Conservation (phyloP, 129 eudicot genomes). For the Gnaphalium uliginosum region DNA sequence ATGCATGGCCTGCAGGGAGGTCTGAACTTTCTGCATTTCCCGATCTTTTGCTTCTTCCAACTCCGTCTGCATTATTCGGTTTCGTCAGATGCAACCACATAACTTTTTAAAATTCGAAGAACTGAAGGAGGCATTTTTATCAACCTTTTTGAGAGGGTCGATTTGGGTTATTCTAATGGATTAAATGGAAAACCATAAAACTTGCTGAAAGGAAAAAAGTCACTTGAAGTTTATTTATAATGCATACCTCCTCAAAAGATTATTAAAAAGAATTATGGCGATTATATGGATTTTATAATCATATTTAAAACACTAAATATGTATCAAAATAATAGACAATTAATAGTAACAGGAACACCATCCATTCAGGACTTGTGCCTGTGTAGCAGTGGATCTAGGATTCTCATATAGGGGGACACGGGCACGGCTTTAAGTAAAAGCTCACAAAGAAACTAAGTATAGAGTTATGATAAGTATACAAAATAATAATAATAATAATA, state of each 20-base stretch:
- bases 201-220: background rate
- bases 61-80: slow-evolving; percentile 54
- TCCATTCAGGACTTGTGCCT: background rate
- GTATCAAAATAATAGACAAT: too few relatives aligned
- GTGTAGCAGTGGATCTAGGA: background rate
- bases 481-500: background rate
- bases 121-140: background rate
- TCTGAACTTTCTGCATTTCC: slow-evolving; percentile 65
- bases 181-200: background rate
- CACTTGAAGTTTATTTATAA: background rate
- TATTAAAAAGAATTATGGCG: background rate
- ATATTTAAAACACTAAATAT: background rate
- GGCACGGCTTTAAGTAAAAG: background rate
- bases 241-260: background rate
- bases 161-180: background rate
- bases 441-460: background rate
- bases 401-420: background rate
- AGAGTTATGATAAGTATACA: background rate
- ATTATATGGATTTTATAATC: background rate
- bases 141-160: background rate
- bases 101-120: background rate
- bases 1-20: slow-evolving; percentile 65
- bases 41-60: slow-evolving; percentile 77
- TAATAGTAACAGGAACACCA: background rate
- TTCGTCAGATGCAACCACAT: slow-evolving; percentile 12